These are phyloP conservation scores for Hypoxylon subgilvum DNA, from an alignment of 495 filamentous ascomycete genomes.

Conservation along the genomic window DNA sequence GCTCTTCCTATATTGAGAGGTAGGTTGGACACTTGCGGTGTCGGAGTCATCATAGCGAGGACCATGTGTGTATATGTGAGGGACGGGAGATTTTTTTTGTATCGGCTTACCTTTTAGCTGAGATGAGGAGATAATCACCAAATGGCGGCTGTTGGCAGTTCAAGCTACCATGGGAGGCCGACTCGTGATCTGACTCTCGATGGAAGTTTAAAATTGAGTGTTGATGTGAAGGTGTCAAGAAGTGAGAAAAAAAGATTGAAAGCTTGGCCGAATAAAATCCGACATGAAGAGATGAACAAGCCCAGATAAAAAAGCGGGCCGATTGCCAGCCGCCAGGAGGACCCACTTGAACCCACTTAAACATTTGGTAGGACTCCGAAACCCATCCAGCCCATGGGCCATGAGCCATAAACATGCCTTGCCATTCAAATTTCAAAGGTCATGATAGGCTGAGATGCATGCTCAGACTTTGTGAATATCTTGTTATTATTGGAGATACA, in stretches of 20 bases:
- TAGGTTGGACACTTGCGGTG: constrained; percentile 57
- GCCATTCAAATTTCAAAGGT: constrained; percentile 2
- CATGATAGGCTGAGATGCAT: constrained; percentile 19
- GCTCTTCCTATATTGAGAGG: constrained; percentile 56
- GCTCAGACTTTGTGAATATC: not conserved
- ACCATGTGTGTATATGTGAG: not conserved
- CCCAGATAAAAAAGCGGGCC: constrained; percentile 9
- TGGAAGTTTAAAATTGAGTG: constrained; percentile 9
- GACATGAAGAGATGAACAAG: constrained; percentile 2
- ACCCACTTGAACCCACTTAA: constrained; percentile 23
- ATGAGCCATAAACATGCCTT: no score
- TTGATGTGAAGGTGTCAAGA: constrained; percentile 16
- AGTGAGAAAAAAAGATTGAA: constrained; percentile 19
- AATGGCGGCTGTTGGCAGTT: no score
- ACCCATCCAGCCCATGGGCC: no score
- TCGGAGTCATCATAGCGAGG: constrained; percentile 55
- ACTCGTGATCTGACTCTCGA: not conserved
- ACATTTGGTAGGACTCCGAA: constrained; percentile 11
- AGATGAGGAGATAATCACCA: no score
- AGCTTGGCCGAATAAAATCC: constrained; percentile 24
- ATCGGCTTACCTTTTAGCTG: no score
- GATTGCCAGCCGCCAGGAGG: not conserved
- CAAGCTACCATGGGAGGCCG: no score
- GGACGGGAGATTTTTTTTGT: no score
- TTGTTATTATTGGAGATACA: constrained; percentile 29